Evolutionary conservation across 176 grass and related monocot genomes (phyloP), one percentile per base, ranked within the genome.

Genomic region (Dendrocalamus sinicus): DNA sequence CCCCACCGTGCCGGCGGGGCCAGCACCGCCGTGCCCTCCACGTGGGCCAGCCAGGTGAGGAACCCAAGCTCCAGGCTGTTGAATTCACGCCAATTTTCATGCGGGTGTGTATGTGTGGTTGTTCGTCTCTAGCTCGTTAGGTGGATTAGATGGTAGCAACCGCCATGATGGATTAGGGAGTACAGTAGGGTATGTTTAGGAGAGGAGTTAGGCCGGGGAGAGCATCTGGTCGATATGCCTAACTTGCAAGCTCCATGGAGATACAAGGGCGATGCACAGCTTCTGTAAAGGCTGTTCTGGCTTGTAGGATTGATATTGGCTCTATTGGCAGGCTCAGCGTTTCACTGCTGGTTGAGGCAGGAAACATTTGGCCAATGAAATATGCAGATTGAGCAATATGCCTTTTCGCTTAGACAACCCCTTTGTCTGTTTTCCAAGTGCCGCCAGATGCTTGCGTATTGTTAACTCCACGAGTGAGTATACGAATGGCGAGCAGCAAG

Each of bases 11-110:
- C 55, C n/a, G 45, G 51, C 52, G 39, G 32, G 60, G n/a, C 43
- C 59, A 80, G 14, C 75, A 61, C 61, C 48, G 22, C 68, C 2
- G 41, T 26, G 11, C 24, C 90, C 48, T 91, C 92, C 20, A 70
- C 73, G 64, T 92, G 88, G 24, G 79, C 85, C 7, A 91, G 77
- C 64, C 88, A 88, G 86, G 92, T 94, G 9, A 75, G 70, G 59
- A 26, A 12, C 23, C 78, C 26, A 0, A 64, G 12, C 61, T 66
- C 41, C 23, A 62, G n/a, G n/a, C n/a, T 63, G 5, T 83, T 50
- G 3, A 16, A 65, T 52, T 61, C 50, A 23, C 12, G 20, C 44
- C 43, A 14, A 1, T 41, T 70, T 57, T 28, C 22, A n/a, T 26
- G 59, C n/a, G n/a, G 59, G 10, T 23, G 23, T 26, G 59, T 12